A percentile compares a stretch with the other conserved stretches of the same genome.
phyloP scores from a whole-genome alignment of 352 stramenopile genomes.

The Plasmopara viticola region DNA sequence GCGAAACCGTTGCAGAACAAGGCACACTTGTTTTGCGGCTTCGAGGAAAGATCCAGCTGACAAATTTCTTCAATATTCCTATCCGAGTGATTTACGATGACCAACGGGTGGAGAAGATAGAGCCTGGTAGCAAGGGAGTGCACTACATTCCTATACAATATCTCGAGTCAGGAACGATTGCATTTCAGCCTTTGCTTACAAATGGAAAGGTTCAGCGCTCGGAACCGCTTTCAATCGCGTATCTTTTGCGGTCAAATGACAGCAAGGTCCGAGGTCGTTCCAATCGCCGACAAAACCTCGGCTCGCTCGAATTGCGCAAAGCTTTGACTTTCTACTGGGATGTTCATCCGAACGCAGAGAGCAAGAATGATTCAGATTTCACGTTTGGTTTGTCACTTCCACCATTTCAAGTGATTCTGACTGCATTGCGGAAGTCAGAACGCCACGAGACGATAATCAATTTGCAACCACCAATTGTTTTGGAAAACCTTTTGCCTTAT shows the following conservation, averaged over 20 bases:
- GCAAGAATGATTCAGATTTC: conserved; percentile 10
- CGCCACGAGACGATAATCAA: conserved; percentile 70
- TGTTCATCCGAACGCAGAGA: conserved; percentile 31
- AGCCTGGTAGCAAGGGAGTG: conserved; percentile 34
- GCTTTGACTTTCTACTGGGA: conserved; percentile 79
- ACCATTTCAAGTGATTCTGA: conserved; percentile 73
- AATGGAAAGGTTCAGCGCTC: conserved; percentile 60
- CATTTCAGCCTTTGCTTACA: conserved; percentile 56
- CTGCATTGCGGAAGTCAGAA: conserved; percentile 62
- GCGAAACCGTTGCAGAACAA: conserved; percentile 80
- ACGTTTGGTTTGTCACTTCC: conserved; percentile 45
- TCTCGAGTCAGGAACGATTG: conserved; percentile 58
- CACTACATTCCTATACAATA: conserved; percentile 82
- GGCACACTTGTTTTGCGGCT: conserved; percentile 75
- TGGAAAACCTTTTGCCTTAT: conserved; percentile 77
- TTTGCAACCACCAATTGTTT: conserved; percentile 53
- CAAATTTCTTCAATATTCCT: conserved; percentile 63
- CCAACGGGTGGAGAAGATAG: conserved; percentile 43
- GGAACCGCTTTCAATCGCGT: conserved; percentile 46
- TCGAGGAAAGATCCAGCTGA: conserved; percentile 70
- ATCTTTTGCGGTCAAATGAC: conserved; percentile 43
- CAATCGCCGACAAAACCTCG: conserved; percentile 38
- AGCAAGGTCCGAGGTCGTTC: conserved; percentile 16
- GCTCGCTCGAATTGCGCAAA: conserved; percentile 51
- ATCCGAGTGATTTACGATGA: conserved; percentile 79